Evolutionary conservation across 2,329 filamentous ascomycete species (phyloP).

Genomic region (Alternaria conjuncta): DNA sequence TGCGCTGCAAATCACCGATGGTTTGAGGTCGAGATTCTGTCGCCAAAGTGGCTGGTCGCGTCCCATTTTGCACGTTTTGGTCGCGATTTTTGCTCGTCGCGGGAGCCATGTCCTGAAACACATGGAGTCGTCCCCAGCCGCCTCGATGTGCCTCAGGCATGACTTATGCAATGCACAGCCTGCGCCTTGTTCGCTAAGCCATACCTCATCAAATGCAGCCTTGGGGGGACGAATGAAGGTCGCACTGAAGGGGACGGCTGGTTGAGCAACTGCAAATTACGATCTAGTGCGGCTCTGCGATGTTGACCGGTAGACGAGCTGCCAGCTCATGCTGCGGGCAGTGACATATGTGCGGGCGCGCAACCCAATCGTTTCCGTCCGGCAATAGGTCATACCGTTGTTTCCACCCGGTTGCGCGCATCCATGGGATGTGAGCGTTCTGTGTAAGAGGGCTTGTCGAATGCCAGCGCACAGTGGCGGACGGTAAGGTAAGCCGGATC

Average conservation of each 20-base stretch:
- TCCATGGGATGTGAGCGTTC: slow-evolving; percentile 14
- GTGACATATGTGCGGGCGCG: slow-evolving; percentile 27
- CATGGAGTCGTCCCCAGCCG: slow-evolving; percentile 4
- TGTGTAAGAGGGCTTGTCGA: slow-evolving; percentile 12
- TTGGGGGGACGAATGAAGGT: slow-evolving; percentile 26
- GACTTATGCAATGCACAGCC: slow-evolving; percentile 32
- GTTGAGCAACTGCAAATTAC: slow-evolving; percentile 18
- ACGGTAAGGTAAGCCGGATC: slow-evolving; percentile 5
- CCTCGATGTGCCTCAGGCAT: slow-evolving; percentile 35
- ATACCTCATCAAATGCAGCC: slow-evolving; percentile 26
- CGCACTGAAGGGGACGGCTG: slow-evolving; percentile 20
- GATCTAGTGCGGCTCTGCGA: slow-evolving; percentile 43
- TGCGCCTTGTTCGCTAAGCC: slow-evolving; percentile 44
- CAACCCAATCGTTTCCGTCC: slow-evolving; percentile 41
- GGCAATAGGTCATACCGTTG: slow-evolving; percentile 21
- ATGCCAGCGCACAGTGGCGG: slow-evolving; percentile 35
- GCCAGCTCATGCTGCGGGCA: slow-evolving; percentile 23
- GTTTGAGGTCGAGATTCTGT: slow-evolving; percentile 22
- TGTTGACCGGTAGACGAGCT: slow-evolving; percentile 37
- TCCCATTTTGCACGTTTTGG: background rate
- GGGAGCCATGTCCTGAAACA: background rate
- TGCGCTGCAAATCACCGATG: slow-evolving; percentile 26
- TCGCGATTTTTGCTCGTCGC: slow-evolving; percentile 1
- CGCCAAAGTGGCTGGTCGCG: slow-evolving; percentile 15
- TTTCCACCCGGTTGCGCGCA: slow-evolving; percentile 16